Conservation (phyloP, 441 rosid genomes). For the Aleurites moluccanus region DNA sequence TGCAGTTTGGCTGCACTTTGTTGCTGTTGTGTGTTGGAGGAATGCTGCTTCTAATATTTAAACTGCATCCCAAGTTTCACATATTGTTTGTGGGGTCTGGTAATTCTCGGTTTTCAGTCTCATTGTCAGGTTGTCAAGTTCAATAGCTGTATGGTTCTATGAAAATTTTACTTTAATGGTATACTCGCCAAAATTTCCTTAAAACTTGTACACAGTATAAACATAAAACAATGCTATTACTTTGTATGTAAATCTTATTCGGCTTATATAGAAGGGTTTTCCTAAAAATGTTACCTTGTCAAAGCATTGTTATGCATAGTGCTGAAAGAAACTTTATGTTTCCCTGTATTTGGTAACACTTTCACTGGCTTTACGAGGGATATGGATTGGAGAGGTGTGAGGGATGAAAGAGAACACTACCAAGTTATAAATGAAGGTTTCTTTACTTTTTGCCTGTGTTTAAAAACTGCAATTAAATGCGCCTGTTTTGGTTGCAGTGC, state of each 20-base stretch:
- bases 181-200: constrained; percentile 4
- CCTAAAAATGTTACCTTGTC: not conserved
- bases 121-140: constrained; percentile 1
- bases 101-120: not conserved
- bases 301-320: not conserved
- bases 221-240: not conserved
- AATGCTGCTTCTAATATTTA: constrained; percentile 61
- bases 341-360: not conserved
- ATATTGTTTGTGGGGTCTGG: constrained; percentile 8
- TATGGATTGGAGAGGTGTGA: too few relatives aligned
- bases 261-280: not conserved
- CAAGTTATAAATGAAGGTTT: not conserved
- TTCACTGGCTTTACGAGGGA: too few relatives aligned
- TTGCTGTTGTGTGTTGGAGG: constrained; percentile 83
- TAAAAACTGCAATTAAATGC: not conserved
- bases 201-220: constrained; percentile 13
- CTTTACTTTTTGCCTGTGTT: not conserved
- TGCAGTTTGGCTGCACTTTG: constrained; percentile 75
- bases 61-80: constrained; percentile 3
- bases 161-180: not conserved
- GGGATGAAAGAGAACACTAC: too few relatives aligned
- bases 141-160: not conserved
- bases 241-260: not conserved
- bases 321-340: not conserved
- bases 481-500: not conserved